Evolutionary conservation across 1,139 yeast genomes (phyloP), one percentile per base, ranked within the genome.

Genomic region (Scheffersomyces quercinus): DNA sequence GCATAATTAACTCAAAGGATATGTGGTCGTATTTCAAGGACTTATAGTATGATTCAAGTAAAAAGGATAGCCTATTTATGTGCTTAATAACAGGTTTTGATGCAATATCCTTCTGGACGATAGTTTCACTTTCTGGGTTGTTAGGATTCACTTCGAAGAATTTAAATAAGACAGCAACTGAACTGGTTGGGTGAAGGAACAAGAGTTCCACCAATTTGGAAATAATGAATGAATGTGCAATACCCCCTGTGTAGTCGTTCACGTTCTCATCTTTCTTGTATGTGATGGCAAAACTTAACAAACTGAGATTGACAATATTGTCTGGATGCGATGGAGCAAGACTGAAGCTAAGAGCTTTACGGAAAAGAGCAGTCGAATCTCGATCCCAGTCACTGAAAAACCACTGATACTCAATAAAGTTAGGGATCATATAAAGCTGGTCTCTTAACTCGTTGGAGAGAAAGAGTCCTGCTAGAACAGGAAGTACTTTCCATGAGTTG

Each of bases 401-500:
- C 68, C 68, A 64, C 33, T 56, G 55, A 44, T 62, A 68, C 34
- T 64, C 67, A 9, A 69, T 11, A 2, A 53, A 12, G 16, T 49
- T 47, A 35, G 47, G 36, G 24, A 56, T 49, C 10, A 68, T 54
- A 50, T 67, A 70, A 52, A 69, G 58, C 15, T 65, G 63, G 45
- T 72, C 69, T 47, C 78, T 58, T 36, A 70, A 50, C 1, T 64
- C 62, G 42, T 63, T 66, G 0, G 84, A 69, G 12, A 79, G 56
- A 14, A 71, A 46, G 16, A 84, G 56, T 0, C 90, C 91, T 0
- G 83, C 63, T 10, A 83, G 58, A 1, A 83, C 63, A 0, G 88
- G 84, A 12, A 79, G 49, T 2, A 75, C 75, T 54, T 79, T 80
- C 88, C 88, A 82, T 44, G 74, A 54, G 47, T 73, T 74, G 2